Evolutionary conservation across 2,329 filamentous ascomycete genomes (phyloP), one percentile per base, ranked within the genome.

Genomic region (Fusarium circinatum): DNA sequence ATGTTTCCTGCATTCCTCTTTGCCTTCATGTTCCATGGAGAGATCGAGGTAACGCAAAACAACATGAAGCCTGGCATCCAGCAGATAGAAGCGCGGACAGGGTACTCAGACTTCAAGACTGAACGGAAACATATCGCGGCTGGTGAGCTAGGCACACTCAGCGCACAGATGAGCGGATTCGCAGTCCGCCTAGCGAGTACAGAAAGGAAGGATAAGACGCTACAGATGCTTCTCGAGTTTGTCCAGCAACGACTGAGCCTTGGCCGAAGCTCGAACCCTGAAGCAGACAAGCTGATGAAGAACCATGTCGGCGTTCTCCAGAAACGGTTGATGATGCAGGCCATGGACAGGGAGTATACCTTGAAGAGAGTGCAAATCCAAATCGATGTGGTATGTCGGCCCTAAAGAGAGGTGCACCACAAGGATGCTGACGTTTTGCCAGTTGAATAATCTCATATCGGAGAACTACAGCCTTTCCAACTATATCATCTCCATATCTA

Each of bases 311-410:
- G 44, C 1, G 76, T 84, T 10, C 68, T 84, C 7, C 70, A 77
- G 30, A 73, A 82, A 26, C 77, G 82, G 30, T 67, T 81, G 3
- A 73, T 72, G n/a, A 82, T 83, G 80, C 83, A 84, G 60, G 57
- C 67, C 18, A 73, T 83, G 61, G 83, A 85, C 61, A 80, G 78
- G 32, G 77, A 80, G 4, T 84, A 81, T 44, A 80, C 78, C 3
- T 61, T 80, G 60, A 83, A 82, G 67, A 80, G 83, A 18, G 80
- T 83, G 2, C 78, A 84, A 28, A 79, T 84, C n/a, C 83, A 84
- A 45, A 83, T 83, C 42, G 78, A 80, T 54, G 82, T 79, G n/a
- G 82, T 83, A 76, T 66, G 81, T 78, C 28, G 18, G 30, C 20
- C 20, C 11, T 39, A 20, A 26, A 14, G n/a, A 14, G n/a, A 30